phyloP scores from a whole-genome alignment of 2,329 filamentous ascomycete species.

The Chalaropsis thielavioides region DNA sequence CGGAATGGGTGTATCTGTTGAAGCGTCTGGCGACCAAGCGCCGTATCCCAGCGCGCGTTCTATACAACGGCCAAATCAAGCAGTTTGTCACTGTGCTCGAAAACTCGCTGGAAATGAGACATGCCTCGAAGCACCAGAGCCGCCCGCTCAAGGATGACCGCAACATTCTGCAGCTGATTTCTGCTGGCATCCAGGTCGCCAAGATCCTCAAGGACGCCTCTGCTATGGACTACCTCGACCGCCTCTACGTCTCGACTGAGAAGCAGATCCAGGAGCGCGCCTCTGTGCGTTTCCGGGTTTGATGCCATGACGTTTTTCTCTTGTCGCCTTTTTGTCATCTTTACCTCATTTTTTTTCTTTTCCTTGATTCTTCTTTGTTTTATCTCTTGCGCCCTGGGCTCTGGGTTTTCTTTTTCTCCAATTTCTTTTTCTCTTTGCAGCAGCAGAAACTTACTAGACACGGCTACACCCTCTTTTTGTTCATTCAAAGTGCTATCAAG shows the following conservation, averaged over 20 bases:
- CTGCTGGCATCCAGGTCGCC: conserved; percentile 72
- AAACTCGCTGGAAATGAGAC: conserved; percentile 77
- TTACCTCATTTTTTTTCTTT: conserved; percentile 9
- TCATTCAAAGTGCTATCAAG: not conserved
- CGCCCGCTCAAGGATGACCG: conserved; percentile 76
- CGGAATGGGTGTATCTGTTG: conserved; percentile 78
- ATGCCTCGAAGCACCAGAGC: conserved; percentile 70
- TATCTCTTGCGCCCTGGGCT: not conserved
- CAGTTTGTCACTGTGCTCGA: conserved; percentile 79
- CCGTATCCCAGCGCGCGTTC: conserved; percentile 65
- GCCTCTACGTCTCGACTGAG: conserved; percentile 70
- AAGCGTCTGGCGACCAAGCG: conserved; percentile 77
- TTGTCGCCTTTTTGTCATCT: conserved; percentile 3
- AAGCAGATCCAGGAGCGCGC: conserved; percentile 58
- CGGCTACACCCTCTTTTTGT: conserved; percentile 1
- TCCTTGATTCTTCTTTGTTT: not conserved
- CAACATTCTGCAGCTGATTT: conserved; percentile 77
- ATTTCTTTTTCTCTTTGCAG: conserved; percentile 13
- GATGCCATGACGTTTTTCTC: conserved; percentile 15
- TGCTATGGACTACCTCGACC: conserved; percentile 71
- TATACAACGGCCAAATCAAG: conserved; percentile 85
- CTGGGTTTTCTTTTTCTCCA: conserved; percentile 3
- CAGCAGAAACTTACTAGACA: conserved; percentile 8
- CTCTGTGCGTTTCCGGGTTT: conserved; percentile 28
- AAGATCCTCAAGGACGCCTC: conserved; percentile 74